Percentiles rank a stretch among this genome's conserved stretches.
phyloP scores from a whole-genome alignment of 1,284 basidiomycete species.

The Malassezia equina region DNA sequence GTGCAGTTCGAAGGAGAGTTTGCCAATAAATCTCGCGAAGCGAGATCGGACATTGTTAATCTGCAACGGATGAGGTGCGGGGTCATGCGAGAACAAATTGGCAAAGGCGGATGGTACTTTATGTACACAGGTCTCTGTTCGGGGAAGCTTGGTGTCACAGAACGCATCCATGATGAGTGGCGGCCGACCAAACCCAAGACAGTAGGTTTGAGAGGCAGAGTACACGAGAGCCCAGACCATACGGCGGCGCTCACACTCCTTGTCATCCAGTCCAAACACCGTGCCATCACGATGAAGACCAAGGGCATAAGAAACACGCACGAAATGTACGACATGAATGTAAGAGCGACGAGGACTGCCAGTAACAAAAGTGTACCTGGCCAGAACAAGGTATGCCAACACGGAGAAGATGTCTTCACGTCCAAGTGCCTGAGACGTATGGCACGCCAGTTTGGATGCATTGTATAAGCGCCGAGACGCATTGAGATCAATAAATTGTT shows the following conservation, averaged over 20 bases:
- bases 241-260: slow-evolving; percentile 29
- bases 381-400: slow-evolving; percentile 25
- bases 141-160: slow-evolving; percentile 32
- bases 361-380: slow-evolving; percentile 19
- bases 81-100: not conserved
- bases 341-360: slow-evolving; percentile 13
- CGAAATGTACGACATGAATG: slow-evolving; percentile 24
- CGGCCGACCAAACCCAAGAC: slow-evolving; percentile 32
- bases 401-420: slow-evolving; percentile 34
- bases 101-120: slow-evolving; percentile 1
- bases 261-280: slow-evolving; percentile 23
- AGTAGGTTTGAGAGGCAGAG: slow-evolving; percentile 26
- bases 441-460: slow-evolving; percentile 24
- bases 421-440: slow-evolving; percentile 27
- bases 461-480: slow-evolving; percentile 25
- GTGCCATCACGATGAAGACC: slow-evolving; percentile 42
- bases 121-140: slow-evolving; percentile 15
- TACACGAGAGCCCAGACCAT: slow-evolving; percentile 35
- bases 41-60: slow-evolving; percentile 3
- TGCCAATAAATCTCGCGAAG: slow-evolving; percentile 1
- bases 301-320: slow-evolving; percentile 29
- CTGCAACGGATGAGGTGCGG: slow-evolving; percentile 2
- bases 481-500: slow-evolving; percentile 20
- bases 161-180: slow-evolving; percentile 33
- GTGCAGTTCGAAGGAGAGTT: slow-evolving; percentile 16